Conservation (phyloP, 495 filamentous ascomycete species). For the Ramalina intermedia region DNA sequence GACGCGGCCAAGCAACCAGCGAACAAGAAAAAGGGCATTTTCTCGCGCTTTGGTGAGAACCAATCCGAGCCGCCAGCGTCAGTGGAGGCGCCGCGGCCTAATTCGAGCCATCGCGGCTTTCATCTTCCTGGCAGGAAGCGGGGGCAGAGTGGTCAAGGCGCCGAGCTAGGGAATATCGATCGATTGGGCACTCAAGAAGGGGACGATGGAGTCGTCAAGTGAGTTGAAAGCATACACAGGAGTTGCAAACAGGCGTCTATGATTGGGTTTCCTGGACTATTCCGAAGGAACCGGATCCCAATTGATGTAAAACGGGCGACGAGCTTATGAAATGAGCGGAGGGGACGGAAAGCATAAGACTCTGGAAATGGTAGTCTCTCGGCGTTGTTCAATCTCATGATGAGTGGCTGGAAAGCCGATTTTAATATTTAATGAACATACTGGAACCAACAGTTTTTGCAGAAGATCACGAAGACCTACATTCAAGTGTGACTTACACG, state of each 20-base stretch:
- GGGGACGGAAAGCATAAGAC: neutral
- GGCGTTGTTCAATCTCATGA: neutral
- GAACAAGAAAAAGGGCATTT: slow-evolving; percentile 68
- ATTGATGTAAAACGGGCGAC: neutral
- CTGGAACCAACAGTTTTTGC: too few relatives aligned
- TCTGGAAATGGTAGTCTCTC: neutral
- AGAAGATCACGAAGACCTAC: too few relatives aligned
- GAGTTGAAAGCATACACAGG: neutral
- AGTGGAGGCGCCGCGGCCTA: slow-evolving; percentile 33
- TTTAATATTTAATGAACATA: slow-evolving; percentile 1
- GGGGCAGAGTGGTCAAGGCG: slow-evolving; percentile 56
- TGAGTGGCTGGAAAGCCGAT: slow-evolving; percentile 4
- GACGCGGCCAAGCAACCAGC: slow-evolving; percentile 50
- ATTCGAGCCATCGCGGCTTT: slow-evolving; percentile 40
- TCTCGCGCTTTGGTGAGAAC: slow-evolving; percentile 65
- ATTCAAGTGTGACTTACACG: too few relatives aligned
- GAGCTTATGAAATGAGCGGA: neutral
- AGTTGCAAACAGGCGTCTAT: neutral
- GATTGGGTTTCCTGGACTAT: neutral
- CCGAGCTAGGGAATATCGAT: slow-evolving; percentile 50
- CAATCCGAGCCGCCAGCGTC: slow-evolving; percentile 26
- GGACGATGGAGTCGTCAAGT: slow-evolving; percentile 19
- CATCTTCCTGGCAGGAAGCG: slow-evolving; percentile 58
- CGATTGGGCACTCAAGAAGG: slow-evolving; percentile 16
- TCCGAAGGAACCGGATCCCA: neutral